These are phyloP conservation scores for Rosa rugosa DNA, from an alignment of 306 rosid genomes.

Conservation along the genomic window DNA sequence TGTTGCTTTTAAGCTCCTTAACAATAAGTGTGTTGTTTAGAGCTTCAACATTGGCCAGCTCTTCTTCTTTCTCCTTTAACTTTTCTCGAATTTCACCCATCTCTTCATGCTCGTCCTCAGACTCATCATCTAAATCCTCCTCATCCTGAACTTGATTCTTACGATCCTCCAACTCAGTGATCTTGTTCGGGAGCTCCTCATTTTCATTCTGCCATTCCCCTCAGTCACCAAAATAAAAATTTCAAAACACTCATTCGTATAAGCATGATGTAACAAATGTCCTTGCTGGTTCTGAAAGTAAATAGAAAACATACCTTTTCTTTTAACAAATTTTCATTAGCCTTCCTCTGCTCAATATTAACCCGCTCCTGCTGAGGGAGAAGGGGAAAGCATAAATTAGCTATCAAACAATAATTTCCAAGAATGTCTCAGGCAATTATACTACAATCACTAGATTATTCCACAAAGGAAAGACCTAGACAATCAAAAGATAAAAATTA, in stretches of 20 bases:
- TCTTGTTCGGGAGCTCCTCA: slow-evolving; percentile 46
- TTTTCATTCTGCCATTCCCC: slow-evolving; percentile 53
- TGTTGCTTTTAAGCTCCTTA: slow-evolving; percentile 56
- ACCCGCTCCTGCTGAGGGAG: slow-evolving; percentile 41
- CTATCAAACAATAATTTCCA: not conserved
- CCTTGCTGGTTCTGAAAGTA: not conserved
- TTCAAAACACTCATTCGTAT: not conserved
- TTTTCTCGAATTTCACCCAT: slow-evolving; percentile 40
- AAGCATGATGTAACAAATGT: not conserved
- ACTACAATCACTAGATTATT: not conserved
- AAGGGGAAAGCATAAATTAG: not conserved
- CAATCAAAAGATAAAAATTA: not conserved
- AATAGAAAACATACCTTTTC: slow-evolving; percentile 38
- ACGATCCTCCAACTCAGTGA: slow-evolving; percentile 66
- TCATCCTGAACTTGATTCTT: slow-evolving; percentile 47
- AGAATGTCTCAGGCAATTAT: not conserved
- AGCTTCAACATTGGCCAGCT: slow-evolving; percentile 33
- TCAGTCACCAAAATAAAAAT: slow-evolving; percentile 14
- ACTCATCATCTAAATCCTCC: slow-evolving; percentile 32
- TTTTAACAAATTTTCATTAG: slow-evolving; percentile 46
- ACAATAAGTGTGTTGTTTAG: slow-evolving; percentile 46
- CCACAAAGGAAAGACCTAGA: not conserved
- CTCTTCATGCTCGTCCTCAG: slow-evolving; percentile 47
- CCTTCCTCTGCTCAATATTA: slow-evolving; percentile 50
- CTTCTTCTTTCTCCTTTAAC: slow-evolving; percentile 56